Evolutionary conservation across 2,329 filamentous ascomycete genomes (phyloP).

Genomic region (Cladosporium phlei): DNA sequence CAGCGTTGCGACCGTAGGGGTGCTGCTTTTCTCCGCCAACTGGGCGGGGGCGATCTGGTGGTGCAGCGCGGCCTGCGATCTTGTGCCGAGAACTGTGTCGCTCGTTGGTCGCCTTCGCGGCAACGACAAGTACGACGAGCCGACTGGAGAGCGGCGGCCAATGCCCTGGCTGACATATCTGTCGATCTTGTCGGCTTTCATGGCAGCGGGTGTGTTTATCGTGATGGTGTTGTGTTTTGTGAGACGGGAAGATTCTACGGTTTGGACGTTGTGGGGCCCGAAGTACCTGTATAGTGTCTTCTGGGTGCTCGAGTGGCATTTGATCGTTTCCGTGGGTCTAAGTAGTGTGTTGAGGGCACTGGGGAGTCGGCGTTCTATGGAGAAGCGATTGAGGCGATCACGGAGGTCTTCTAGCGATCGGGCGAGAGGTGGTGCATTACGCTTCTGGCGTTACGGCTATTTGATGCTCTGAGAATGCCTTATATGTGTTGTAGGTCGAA

Average conservation of each 20-base stretch:
- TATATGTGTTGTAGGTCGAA: too few relatives aligned
- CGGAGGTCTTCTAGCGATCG: too few relatives aligned
- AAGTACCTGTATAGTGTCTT: background rate
- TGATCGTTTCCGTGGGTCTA: background rate
- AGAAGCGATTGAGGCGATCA: too few relatives aligned
- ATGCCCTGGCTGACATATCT: background rate
- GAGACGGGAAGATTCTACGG: background rate
- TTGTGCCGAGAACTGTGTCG: background rate
- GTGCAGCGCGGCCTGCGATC: conserved; percentile 53
- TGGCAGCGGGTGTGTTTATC: background rate
- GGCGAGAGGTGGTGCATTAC: too few relatives aligned
- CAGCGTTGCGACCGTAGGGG: conserved; percentile 70
- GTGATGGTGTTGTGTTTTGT: background rate
- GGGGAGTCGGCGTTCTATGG: too few relatives aligned
- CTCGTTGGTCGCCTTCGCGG: background rate
- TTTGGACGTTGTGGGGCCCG: background rate
- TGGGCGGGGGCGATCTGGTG: conserved; percentile 91
- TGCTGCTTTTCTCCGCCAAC: conserved; percentile 80
- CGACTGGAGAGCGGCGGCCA: background rate
- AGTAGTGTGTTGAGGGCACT: background rate
- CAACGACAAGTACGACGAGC: background rate
- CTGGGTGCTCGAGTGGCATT: background rate
- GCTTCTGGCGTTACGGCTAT: too few relatives aligned
- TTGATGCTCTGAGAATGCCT: too few relatives aligned
- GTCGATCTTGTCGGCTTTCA: background rate